These are phyloP conservation scores for Quercus tomentella DNA, from an alignment of 331 rosid genomes.

Conservation along the genomic window DNA sequence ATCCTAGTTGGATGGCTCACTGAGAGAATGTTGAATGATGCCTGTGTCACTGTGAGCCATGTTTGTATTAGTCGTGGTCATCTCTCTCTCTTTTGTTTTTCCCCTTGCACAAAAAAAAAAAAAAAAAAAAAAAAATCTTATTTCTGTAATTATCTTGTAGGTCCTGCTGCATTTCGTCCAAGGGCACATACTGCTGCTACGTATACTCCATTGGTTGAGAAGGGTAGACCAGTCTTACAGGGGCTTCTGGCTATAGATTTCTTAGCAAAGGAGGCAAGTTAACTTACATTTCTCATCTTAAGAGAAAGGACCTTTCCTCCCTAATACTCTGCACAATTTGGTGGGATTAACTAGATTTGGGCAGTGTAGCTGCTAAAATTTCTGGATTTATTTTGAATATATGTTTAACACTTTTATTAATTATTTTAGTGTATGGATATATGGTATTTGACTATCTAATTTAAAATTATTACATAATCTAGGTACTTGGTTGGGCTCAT, in stretches of 20 bases:
- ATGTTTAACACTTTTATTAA: neutral
- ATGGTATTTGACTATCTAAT: slow-evolving; percentile 12
- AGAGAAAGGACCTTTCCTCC: neutral
- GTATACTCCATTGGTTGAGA: slow-evolving; percentile 82
- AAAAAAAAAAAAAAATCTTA: neutral
- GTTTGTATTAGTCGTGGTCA: neutral
- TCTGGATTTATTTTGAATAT: slow-evolving; percentile 1
- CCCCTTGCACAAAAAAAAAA: neutral
- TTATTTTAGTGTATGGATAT: slow-evolving; percentile 3
- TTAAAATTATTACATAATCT: slow-evolving; percentile 14
- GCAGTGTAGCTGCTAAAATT: neutral
- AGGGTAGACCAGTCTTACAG: slow-evolving; percentile 96
- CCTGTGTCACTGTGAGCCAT: slow-evolving; percentile 1
- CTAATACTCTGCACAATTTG: neutral
- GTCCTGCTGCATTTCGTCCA: slow-evolving; percentile 99
- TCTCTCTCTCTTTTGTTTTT: neutral
- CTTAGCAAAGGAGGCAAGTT: slow-evolving; percentile 86
- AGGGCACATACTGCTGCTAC: slow-evolving; percentile 75
- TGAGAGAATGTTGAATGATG: slow-evolving; percentile 5
- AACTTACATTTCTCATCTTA: neutral
- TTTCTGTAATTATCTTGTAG: slow-evolving; percentile 46
- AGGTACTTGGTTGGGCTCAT: slow-evolving; percentile 99
- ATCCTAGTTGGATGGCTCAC: slow-evolving; percentile 10
- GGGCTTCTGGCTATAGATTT: slow-evolving; percentile 95
- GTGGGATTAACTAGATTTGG: neutral